A percentile compares a stretch with the other conserved stretches of the same genome.
These are phyloP conservation scores for Globisporangium nunn DNA, from an alignment of 352 stramenopile species.

Conservation along the genomic window DNA sequence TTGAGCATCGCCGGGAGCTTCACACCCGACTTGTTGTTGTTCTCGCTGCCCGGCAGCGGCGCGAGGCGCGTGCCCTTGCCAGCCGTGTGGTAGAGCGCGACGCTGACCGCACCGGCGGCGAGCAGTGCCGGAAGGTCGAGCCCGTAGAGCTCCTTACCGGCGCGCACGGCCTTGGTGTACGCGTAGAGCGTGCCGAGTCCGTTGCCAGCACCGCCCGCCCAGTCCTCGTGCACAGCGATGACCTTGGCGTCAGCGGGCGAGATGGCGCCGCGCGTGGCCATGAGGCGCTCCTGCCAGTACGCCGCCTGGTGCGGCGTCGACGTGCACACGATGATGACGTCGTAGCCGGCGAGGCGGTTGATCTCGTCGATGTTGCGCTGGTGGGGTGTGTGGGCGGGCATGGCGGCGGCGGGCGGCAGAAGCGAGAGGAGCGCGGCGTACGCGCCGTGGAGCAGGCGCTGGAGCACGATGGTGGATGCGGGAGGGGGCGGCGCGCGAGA, in stretches of 20 bases:
- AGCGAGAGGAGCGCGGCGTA: slow-evolving; percentile 12
- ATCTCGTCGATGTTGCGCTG: slow-evolving; percentile 84
- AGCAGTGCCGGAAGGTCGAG: slow-evolving; percentile 86
- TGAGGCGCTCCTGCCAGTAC: slow-evolving; percentile 96
- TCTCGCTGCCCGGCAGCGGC: slow-evolving; percentile 94
- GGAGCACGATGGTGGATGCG: slow-evolving; percentile 11
- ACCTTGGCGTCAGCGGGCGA: slow-evolving; percentile 88
- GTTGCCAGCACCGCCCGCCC: slow-evolving; percentile 94
- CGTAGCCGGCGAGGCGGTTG: slow-evolving; percentile 88
- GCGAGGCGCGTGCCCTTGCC: slow-evolving; percentile 96
- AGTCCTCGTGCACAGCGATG: slow-evolving; percentile 95
- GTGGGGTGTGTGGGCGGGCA: slow-evolving; percentile 35
- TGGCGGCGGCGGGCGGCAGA: background rate
- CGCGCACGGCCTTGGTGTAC: slow-evolving; percentile 90
- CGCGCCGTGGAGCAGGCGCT: slow-evolving; percentile 9
- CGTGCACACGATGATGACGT: slow-evolving; percentile 97
- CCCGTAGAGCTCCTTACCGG: slow-evolving; percentile 81
- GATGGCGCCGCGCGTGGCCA: slow-evolving; percentile 74
- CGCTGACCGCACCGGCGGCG: slow-evolving; percentile 68
- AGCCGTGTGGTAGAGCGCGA: slow-evolving; percentile 96
- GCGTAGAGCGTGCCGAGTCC: slow-evolving; percentile 95
- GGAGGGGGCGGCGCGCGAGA: background rate
- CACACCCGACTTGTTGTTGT: slow-evolving; percentile 99
- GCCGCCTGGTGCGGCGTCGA: slow-evolving; percentile 93
- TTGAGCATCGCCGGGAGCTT: slow-evolving; percentile 94